A percentile compares a stretch with the other conserved stretches of the same genome.
phyloP scores from a whole-genome alignment of 169 alveolate species.

The Eimeria brunetti region DNA sequence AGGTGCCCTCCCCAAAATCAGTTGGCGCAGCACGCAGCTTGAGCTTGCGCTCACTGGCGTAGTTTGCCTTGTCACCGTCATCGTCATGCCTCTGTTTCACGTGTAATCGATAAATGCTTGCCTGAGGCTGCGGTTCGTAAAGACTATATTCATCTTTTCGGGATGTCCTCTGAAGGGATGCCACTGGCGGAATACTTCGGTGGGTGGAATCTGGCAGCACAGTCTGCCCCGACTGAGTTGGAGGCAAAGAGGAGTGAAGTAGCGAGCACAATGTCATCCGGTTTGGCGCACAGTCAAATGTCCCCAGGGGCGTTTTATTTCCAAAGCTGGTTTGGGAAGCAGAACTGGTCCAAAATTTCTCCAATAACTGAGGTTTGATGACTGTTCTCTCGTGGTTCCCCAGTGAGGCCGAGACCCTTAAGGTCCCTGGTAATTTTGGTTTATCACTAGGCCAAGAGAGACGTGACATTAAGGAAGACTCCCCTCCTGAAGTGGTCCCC shows the following conservation, averaged over 20 bases:
- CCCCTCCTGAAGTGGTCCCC: neutral
- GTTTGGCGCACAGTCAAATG: slow-evolving; percentile 2
- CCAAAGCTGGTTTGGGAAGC: neutral
- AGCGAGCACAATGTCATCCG: slow-evolving; percentile 24
- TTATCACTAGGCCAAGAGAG: neutral
- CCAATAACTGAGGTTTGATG: slow-evolving; percentile 18
- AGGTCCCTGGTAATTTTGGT: neutral
- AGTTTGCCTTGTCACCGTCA: neutral
- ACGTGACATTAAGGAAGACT: neutral
- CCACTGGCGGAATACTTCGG: neutral
- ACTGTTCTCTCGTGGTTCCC: neutral
- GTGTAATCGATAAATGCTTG: neutral
- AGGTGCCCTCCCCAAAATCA: neutral
- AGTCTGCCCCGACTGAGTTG: neutral
- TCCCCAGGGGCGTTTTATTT: neutral
- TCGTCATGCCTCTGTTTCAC: neutral
- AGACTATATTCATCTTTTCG: neutral
- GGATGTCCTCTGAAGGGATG: neutral
- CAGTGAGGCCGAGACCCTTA: neutral
- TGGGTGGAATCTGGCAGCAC: neutral
- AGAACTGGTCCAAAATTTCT: neutral
- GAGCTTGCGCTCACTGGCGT: neutral
- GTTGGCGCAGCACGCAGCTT: slow-evolving; percentile 16
- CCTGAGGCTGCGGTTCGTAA: neutral
- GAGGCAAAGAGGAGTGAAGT: slow-evolving; percentile 5